These are phyloP conservation scores for Kuraishia floccosa DNA, from an alignment of 805 yeast species.

Conservation along the genomic window DNA sequence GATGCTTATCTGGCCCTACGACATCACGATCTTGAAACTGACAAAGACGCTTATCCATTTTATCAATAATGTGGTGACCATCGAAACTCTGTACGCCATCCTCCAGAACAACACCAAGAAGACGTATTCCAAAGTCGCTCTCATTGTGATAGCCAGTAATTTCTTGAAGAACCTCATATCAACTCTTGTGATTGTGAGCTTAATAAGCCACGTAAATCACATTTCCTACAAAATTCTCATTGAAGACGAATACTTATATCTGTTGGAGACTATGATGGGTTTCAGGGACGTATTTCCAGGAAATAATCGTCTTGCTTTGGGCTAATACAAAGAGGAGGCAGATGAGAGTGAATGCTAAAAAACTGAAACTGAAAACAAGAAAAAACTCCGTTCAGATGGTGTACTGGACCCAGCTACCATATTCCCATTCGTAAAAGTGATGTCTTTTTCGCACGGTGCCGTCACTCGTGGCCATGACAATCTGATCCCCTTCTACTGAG, in stretches of 20 bases:
- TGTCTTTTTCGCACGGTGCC: conserved; percentile 18
- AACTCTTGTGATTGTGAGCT: conserved; percentile 8
- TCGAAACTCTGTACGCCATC: conserved; percentile 20
- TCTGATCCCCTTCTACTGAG: conserved; percentile 47
- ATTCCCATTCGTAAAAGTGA: conserved; percentile 13
- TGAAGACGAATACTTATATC: too few species aligned
- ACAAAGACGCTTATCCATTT: conserved; percentile 19
- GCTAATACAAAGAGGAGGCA: too few species aligned
- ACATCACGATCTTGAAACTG: conserved; percentile 44
- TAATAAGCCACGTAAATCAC: neutral
- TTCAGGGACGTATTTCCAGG: too few species aligned
- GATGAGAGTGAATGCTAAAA: too few species aligned
- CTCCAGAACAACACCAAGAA: conserved; percentile 12
- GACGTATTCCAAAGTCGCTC: conserved; percentile 16
- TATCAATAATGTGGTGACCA: conserved; percentile 16
- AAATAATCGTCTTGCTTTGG: too few species aligned
- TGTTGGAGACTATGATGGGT: too few species aligned
- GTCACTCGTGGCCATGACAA: conserved; percentile 32
- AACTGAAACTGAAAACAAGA: conserved; percentile 2
- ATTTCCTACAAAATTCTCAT: too few species aligned
- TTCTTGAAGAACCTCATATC: conserved; percentile 9
- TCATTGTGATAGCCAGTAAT: conserved; percentile 14
- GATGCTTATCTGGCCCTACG: conserved; percentile 96
- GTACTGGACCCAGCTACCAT: too few species aligned
- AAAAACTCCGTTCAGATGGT: conserved; percentile 2